A percentile compares a stretch with the other conserved stretches of the same genome.
Conservation (phyloP, 768 basidiomycete genomes). For the Boletus tylopilopsis region DNA sequence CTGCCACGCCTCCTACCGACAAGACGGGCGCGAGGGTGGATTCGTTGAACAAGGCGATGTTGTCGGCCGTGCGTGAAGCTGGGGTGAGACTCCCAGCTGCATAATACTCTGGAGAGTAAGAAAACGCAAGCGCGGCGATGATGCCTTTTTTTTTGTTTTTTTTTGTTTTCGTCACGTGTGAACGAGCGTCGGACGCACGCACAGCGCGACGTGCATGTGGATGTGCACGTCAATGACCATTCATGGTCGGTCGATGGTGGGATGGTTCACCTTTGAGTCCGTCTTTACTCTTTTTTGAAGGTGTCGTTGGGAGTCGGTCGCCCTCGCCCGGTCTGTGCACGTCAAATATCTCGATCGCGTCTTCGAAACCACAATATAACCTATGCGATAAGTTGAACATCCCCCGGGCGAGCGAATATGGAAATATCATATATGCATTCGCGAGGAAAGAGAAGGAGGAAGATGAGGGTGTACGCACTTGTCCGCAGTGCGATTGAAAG, state of each 20-base stretch:
- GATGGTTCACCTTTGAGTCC: conserved; percentile 73
- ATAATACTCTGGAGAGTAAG: conserved; percentile 59
- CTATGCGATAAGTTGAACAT: too few species aligned
- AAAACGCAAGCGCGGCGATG: conserved; percentile 80
- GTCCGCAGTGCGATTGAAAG: conserved; percentile 66
- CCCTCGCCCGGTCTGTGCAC: conserved; percentile 71
- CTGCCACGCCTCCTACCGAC: conserved; percentile 57
- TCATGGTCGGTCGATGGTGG: not conserved
- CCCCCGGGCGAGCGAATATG: too few species aligned
- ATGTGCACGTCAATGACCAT: too few species aligned
- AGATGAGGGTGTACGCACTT: conserved; percentile 41
- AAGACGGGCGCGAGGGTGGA: conserved; percentile 51
- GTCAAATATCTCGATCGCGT: conserved; percentile 85
- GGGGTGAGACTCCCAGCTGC: conserved; percentile 76
- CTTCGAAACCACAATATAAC: conserved; percentile 84
- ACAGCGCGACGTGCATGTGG: too few species aligned
- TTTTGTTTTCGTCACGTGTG: conserved; percentile 1
- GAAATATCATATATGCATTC: too few species aligned
- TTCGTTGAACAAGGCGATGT: conserved; percentile 68
- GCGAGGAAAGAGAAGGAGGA: not conserved
- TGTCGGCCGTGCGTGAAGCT: conserved; percentile 39
- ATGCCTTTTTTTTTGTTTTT: conserved; percentile 66
- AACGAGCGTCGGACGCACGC: not conserved
- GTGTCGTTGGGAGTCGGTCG: conserved; percentile 62
- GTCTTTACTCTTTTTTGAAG: conserved; percentile 73